Evolutionary conservation across 2,329 filamentous ascomycete genomes (phyloP).

Genomic region (Aspergillus pseudoviridinutans): DNA sequence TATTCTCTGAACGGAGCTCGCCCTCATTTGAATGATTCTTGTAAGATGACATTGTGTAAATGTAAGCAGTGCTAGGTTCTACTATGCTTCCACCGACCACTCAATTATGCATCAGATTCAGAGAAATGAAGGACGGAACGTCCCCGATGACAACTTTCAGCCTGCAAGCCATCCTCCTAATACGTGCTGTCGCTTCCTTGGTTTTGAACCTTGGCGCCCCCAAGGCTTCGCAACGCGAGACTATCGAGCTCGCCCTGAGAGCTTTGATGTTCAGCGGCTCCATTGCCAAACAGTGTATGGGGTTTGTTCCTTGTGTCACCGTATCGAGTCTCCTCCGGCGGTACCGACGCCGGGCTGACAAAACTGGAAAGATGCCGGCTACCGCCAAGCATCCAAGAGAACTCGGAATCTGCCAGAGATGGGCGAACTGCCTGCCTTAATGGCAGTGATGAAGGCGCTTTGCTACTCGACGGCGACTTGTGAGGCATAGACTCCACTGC

Average conservation of each 20-base stretch:
- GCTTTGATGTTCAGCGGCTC: constrained; percentile 27
- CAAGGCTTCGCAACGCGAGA: constrained; percentile 38
- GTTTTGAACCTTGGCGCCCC: constrained; percentile 19
- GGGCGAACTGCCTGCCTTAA: constrained; percentile 30
- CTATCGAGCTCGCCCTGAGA: constrained; percentile 33
- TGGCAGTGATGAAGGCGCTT: constrained; percentile 18
- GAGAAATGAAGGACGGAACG: background rate
- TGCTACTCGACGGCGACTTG: constrained; percentile 2
- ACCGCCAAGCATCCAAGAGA: constrained; percentile 50
- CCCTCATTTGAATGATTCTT: background rate
- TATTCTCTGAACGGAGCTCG: background rate
- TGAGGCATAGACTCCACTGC: constrained; percentile 4
- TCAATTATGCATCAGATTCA: background rate
- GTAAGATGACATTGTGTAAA: background rate
- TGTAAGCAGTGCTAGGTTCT: background rate
- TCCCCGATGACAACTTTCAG: background rate
- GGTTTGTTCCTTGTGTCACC: constrained; percentile 27
- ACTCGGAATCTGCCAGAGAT: constrained; percentile 44
- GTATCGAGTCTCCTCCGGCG: constrained; percentile 42
- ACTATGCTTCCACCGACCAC: background rate
- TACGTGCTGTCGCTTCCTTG: background rate
- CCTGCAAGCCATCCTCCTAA: background rate
- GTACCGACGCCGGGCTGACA: constrained; percentile 42
- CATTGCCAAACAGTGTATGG: constrained; percentile 32
- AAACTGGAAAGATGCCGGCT: constrained; percentile 43